phyloP scores from a whole-genome alignment of 129 eudicot species.

The Centaurea solstitialis region DNA sequence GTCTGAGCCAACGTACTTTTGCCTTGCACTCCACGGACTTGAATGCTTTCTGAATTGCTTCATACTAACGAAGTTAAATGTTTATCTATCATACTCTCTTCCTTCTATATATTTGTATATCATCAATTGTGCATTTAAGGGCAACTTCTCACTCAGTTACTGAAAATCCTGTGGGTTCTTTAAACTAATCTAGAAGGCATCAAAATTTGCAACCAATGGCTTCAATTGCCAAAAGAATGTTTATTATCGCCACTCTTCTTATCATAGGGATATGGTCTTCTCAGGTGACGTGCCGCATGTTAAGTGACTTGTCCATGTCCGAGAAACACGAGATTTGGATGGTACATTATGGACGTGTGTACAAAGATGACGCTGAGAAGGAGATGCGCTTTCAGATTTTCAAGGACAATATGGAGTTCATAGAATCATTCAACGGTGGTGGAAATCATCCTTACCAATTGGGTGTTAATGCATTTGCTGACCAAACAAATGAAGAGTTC shows the following conservation, averaged over 20 bases:
- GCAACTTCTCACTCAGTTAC: not conserved
- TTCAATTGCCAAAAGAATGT: not conserved
- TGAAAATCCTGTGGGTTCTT: not conserved
- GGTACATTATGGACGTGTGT: slow-evolving; percentile 37
- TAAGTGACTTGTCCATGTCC: slow-evolving; percentile 20
- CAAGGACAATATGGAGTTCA: slow-evolving; percentile 35
- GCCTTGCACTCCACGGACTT: slow-evolving; percentile 17
- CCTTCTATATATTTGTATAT: not conserved
- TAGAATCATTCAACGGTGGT: not conserved
- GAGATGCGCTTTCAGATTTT: slow-evolving; percentile 32
- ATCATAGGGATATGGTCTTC: slow-evolving; percentile 17
- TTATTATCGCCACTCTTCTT: slow-evolving; percentile 9
- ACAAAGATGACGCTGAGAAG: slow-evolving; percentile 29
- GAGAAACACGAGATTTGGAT: slow-evolving; percentile 43
- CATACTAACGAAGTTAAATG: not conserved
- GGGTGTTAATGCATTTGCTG: slow-evolving; percentile 36
- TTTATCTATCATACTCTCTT: not conserved
- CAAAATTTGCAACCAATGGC: slow-evolving; percentile 11
- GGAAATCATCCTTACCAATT: slow-evolving; percentile 24
- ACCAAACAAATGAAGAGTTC: slow-evolving; percentile 38
- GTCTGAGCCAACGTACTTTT: not conserved
- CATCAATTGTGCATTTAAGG: not conserved
- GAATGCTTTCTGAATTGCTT: not conserved
- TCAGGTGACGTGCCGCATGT: slow-evolving; percentile 13
- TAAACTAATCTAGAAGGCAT: not conserved